Evolutionary conservation across 75 land plant species (phyloP).

Genomic region (Ceratopteris richardii): DNA sequence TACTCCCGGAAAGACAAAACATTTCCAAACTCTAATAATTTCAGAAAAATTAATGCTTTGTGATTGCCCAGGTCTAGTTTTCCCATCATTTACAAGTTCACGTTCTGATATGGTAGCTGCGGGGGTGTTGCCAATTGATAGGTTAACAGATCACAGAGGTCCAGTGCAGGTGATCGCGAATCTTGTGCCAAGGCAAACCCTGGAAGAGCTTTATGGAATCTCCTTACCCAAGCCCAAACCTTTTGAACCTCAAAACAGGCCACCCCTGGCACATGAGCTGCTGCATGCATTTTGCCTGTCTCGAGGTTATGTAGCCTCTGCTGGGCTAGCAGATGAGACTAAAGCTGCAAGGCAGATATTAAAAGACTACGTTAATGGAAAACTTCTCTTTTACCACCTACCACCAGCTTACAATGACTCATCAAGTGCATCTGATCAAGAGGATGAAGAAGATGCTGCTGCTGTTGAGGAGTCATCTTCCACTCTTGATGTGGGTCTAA

Average conservation of each 20-base stretch:
- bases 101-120: constrained; percentile 88
- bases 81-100: constrained; percentile 90
- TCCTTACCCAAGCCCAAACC: constrained; percentile 77
- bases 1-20: constrained; percentile 97
- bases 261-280: constrained; percentile 74
- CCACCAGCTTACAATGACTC: constrained; percentile 38
- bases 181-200: constrained; percentile 46
- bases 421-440: constrained; percentile 5
- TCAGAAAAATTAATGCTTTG: constrained; percentile 79
- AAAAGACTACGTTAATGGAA: constrained; percentile 91
- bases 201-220: constrained; percentile 63
- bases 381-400: constrained; percentile 67
- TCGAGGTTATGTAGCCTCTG: constrained; percentile 76
- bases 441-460: constrained; percentile 12
- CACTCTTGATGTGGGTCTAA: background rate
- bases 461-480: constrained; percentile 7
- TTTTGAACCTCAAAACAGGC: constrained; percentile 69
- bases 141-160: constrained; percentile 83
- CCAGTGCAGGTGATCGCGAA: constrained; percentile 89
- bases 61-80: constrained; percentile 96
- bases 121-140: constrained; percentile 90
- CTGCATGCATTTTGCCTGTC: constrained; percentile 75
- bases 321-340: constrained; percentile 94
- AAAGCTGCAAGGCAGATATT: constrained; percentile 73
- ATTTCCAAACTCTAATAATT: constrained; percentile 90